Evolutionary conservation across 306 rosid genomes (phyloP), one percentile per base, ranked within the genome.

Genomic region (Prunus dulcis): DNA sequence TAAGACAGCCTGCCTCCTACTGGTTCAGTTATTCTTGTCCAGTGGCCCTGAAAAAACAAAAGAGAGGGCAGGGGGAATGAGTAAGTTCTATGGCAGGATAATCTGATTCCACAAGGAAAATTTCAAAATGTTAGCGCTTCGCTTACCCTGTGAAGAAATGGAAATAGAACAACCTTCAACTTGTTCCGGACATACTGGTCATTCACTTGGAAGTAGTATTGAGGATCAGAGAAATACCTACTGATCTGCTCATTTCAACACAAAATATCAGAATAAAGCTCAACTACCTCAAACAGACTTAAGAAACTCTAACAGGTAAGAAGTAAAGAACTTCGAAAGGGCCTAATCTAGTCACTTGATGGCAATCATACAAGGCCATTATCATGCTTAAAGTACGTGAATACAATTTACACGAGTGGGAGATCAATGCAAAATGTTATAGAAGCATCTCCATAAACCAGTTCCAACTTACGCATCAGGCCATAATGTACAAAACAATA

Each of bases 11-110:
- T 87, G 71, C 99, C 99, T 56, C 99, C 99, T 1, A 92, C 97
- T 61, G 99, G 99, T 82, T 95, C 97, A 23, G 97, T 90, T 68
- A 95, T 91, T 75, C 99, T 79, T 52, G 99, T 95, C 99, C 99
- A 95, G 73, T 95, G 97, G 60, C 99, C 99, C 99, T 95, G 85
- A 79, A 79, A 64, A 57, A 65, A 79, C 66, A 79, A 55, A 81
- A 74, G 56, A 28, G 0, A 2, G 3, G 22, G 9, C 22, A 14
- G 30, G 28, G 58, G 19, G 2, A 61, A 74, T 25, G 47, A 47
- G 30, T 61, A 14, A 74, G 53, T 61, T 45, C 46, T 74, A 28
- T 3, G 22, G 58, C 30, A 74, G 22, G 60, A 28, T 66, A 66
- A 61, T 46, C 8, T 19, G 14, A 27, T 61, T 61, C 8, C 15